These are phyloP conservation scores for Hanseniaspora sp. DNA, from an alignment of 1,139 yeast genomes.

Conservation along the genomic window DNA sequence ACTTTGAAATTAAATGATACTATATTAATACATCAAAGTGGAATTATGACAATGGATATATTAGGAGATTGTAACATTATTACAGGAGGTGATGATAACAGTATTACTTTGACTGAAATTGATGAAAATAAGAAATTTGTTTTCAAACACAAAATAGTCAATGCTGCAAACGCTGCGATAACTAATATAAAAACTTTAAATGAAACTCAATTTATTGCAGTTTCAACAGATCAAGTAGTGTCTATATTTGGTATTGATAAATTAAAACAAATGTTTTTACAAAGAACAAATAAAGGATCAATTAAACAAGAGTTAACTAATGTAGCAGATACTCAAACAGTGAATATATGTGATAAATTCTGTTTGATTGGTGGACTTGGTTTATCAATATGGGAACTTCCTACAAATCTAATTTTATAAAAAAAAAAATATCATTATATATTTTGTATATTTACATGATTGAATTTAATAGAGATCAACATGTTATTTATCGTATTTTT, in stretches of 20 bases:
- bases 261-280: constrained; percentile 38
- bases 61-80: constrained; percentile 33
- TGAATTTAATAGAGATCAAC: neutral
- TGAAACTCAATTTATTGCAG: constrained; percentile 76
- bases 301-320: constrained; percentile 50
- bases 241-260: constrained; percentile 26
- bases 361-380: constrained; percentile 64
- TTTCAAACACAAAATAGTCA: neutral
- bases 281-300: constrained; percentile 58
- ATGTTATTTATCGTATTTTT: no score
- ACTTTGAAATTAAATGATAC: neutral
- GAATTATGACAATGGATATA: constrained; percentile 48
- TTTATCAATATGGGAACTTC: constrained; percentile 40
- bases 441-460: constrained; percentile 9
- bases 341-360: constrained; percentile 34
- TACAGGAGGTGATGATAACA: constrained; percentile 92
- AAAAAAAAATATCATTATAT: neutral
- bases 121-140: constrained; percentile 20
- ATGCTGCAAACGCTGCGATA: constrained; percentile 7
- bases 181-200: neutral
- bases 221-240: constrained; percentile 41
- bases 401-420: constrained; percentile 2
- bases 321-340: constrained; percentile 81
- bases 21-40: constrained; percentile 67
- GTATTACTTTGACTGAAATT: constrained; percentile 37